Conservation (phyloP, 176 grass and related monocot species). For the Oryza glumipatula region DNA sequence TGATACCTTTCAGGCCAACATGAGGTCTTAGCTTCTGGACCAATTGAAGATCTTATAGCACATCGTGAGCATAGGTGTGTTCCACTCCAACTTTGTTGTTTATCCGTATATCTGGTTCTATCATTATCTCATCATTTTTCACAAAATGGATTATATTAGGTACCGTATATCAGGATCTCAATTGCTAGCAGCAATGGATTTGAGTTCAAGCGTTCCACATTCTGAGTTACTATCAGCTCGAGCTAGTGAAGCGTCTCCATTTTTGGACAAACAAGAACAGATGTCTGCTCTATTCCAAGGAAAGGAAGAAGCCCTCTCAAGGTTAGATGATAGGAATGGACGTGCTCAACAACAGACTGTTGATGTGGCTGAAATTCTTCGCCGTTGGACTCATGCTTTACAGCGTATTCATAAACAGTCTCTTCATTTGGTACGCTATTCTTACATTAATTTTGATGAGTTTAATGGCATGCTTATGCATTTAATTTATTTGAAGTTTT, state of each 20-base stretch:
- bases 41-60: constrained; percentile 98
- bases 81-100: constrained; percentile 21
- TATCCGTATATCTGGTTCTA: neutral
- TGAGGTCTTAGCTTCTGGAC: constrained; percentile 96
- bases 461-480: neutral
- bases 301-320: constrained; percentile 67
- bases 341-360: constrained; percentile 72
- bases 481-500: neutral
- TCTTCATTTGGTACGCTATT: constrained; percentile 89
- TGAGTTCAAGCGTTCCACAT: constrained; percentile 71
- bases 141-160: constrained; percentile 60
- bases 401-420: constrained; percentile 99
- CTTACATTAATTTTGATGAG: neutral
- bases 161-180: constrained; percentile 97
- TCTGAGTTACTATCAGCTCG: constrained; percentile 68
- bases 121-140: constrained; percentile 6
- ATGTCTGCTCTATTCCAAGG: constrained; percentile 61
- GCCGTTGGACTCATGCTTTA: constrained; percentile 99
- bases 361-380: constrained; percentile 97
- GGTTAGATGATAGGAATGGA: constrained; percentile 81
- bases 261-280: constrained; percentile 50
- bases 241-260: constrained; percentile 61
- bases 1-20: constrained; percentile 75
- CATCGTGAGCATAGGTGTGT: constrained; percentile 96
- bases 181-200: constrained; percentile 89